Base-by-base conservation (phyloP, 1,139 yeast species). In the Entelexis sorbosivorans region DNA sequence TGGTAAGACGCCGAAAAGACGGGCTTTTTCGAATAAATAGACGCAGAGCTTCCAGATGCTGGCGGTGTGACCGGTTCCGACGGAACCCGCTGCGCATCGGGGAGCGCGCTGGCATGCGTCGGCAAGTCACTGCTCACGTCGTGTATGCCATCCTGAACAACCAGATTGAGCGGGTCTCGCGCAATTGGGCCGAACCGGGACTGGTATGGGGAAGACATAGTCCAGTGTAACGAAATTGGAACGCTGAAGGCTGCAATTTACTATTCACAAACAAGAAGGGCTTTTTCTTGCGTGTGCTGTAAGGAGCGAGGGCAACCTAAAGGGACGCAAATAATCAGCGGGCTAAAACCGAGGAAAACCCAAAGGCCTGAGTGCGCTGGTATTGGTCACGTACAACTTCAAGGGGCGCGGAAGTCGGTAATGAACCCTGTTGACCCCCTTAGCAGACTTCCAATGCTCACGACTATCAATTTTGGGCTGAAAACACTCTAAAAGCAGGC, bases 31-130 rank as follows among this genome's bases (percentile, higher is more conserved):
- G 49, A 19, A 29, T 53, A 52, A n/a, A 44, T 17, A 8, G 44
- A 9, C 9, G 40, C 13, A 9, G 52, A 26, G 20, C 47, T 47
- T 3, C 32, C 38, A 1, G 54, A 36, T 2, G 56, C 49, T 1
- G 56, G 56, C 2, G 56, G 56, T 2, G 56, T 53, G 4, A 53
- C 52, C n/a, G 56, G 56, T 38, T 53, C 56, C 4, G 48, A 29
- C 11, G 45, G 45, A 13, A 19, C 36, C 13, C 32, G 19, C 3
- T 20, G 20, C 5, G 36, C 2, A 14, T n/a, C 36, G 20, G 36
- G 19, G 14, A 5, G 14, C 14, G 14, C 10, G 3, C 29, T 38
- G 7, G 31, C 19, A 11, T 32, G 45, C 10, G 35, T 6, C 7
- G 20, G 28, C 11, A 31, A 10, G 36, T 32, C 45, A 6, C 29